Evolutionary conservation across 164 flowering plant genomes (phyloP).

Genomic region (Annona cherimola): DNA sequence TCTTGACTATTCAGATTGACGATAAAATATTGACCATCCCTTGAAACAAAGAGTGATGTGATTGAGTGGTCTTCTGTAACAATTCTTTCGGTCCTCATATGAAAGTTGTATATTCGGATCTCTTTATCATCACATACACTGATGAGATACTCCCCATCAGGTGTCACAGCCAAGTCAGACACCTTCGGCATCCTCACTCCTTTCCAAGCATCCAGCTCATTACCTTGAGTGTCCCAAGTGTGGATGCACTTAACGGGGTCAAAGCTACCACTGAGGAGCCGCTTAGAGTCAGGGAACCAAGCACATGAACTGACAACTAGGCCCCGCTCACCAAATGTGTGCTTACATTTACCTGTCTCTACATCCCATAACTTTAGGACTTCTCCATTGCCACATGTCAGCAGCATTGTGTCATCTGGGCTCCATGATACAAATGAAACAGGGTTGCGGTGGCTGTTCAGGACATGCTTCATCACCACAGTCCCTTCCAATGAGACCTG

Average conservation of each 20-base stretch:
- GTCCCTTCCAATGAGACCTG: conserved; percentile 61
- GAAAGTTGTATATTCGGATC: conserved; percentile 50
- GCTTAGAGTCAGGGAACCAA: conserved; percentile 85
- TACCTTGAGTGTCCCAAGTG: conserved; percentile 83
- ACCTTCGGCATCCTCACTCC: conserved; percentile 78
- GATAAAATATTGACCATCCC: conserved; percentile 53
- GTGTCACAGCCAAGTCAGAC: conserved; percentile 73
- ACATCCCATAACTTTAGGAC: conserved; percentile 88
- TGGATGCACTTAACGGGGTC: conserved; percentile 73
- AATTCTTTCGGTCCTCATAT: conserved; percentile 51
- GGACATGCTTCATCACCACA: conserved; percentile 43
- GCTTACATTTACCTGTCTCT: conserved; percentile 72
- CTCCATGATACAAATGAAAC: conserved; percentile 93
- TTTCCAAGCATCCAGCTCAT: conserved; percentile 70
- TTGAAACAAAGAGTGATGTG: conserved; percentile 72
- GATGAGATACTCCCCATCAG: conserved; percentile 68
- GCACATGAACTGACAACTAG: conserved; percentile 82
- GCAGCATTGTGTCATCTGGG: conserved; percentile 79
- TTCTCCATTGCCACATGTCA: conserved; percentile 88
- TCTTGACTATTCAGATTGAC: conserved; percentile 84
- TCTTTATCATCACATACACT: conserved; percentile 65
- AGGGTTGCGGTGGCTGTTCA: conserved; percentile 62
- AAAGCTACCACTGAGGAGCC: conserved; percentile 73
- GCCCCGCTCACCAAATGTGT: conserved; percentile 58
- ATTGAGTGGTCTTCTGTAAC: conserved; percentile 68